Percentiles rank a stretch among this genome's conserved stretches.
Evolutionary conservation across 2,329 filamentous ascomycete genomes (phyloP).

Genomic region (Cladosporium sp.): DNA sequence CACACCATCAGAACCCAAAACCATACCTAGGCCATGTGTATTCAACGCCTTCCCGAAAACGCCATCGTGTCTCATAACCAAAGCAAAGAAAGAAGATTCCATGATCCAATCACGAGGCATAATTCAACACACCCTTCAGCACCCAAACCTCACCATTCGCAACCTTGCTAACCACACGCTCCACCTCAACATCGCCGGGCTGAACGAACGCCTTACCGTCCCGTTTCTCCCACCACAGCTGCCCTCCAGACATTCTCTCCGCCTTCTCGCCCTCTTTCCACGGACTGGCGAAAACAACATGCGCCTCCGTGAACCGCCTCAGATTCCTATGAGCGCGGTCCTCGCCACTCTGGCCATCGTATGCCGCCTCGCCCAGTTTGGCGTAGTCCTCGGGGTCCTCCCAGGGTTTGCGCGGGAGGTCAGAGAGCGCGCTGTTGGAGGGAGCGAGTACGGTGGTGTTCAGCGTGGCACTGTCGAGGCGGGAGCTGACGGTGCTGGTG

Average conservation of each 20-base stretch:
- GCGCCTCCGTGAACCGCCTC: constrained; percentile 75
- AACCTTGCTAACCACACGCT: constrained; percentile 67
- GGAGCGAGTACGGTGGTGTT: constrained; percentile 88
- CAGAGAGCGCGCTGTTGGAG: constrained; percentile 73
- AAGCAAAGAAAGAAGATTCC: constrained; percentile 26
- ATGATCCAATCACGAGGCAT: constrained; percentile 31
- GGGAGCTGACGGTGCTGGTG: constrained; percentile 61
- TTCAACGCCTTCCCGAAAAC: background rate
- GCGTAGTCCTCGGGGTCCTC: constrained; percentile 70
- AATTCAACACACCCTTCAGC: constrained; percentile 57
- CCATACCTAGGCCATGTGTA: too few relatives aligned
- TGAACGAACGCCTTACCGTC: constrained; percentile 67
- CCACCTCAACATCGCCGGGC: constrained; percentile 74
- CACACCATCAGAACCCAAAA: background rate
- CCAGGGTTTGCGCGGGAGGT: constrained; percentile 81
- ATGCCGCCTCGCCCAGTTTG: constrained; percentile 62
- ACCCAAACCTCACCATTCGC: constrained; percentile 89
- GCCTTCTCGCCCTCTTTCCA: constrained; percentile 67
- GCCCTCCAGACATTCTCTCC: constrained; percentile 62
- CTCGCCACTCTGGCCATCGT: constrained; percentile 68
- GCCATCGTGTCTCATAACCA: constrained; percentile 39
- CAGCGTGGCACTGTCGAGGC: constrained; percentile 59
- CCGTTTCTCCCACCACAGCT: constrained; percentile 77
- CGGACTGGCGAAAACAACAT: constrained; percentile 69
- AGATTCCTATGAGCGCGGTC: constrained; percentile 74